Evolutionary conservation across 2,329 filamentous ascomycete species (phyloP).

Genomic region (Lachnellula cervina): DNA sequence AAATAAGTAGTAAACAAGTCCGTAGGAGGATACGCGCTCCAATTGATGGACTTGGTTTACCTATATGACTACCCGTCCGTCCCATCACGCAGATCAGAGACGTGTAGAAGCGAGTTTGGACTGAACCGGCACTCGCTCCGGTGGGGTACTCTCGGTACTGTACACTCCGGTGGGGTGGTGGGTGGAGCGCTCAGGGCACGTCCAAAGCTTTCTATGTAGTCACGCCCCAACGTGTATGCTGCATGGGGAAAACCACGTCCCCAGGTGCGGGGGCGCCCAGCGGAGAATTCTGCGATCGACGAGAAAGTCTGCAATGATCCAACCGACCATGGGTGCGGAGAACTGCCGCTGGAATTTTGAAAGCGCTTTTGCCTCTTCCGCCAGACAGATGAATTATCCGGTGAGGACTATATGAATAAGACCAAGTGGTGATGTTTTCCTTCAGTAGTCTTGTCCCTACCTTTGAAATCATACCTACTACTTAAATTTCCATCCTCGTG

Average conservation of each 20-base stretch:
- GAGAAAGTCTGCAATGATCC: not conserved
- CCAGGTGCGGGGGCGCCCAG: too few relatives aligned
- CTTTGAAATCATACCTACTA: too few relatives aligned
- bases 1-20: too few relatives aligned
- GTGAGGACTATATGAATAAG: not conserved
- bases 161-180: not conserved
- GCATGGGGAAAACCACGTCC: too few relatives aligned
- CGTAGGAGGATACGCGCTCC: not conserved
- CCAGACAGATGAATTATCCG: not conserved
- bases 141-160: too few relatives aligned
- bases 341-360: not conserved
- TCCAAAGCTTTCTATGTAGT: too few relatives aligned
- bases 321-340: not conserved
- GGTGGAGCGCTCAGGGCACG: too few relatives aligned
- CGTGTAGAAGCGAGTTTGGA: not conserved
- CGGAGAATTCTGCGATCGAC: not conserved
- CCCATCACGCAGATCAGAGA: too few relatives aligned
- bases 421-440: not conserved
- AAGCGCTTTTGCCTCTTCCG: slow-evolving; percentile 1
- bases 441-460: not conserved
- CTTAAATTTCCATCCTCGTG: not conserved
- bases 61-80: too few relatives aligned
- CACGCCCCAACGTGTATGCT: too few relatives aligned
- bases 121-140: not conserved
- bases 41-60: not conserved